A percentile compares a stretch with the other conserved stretches of the same genome.
phyloP scores from a whole-genome alignment of 1,284 basidiomycete species.

The Sutorius eximius region DNA sequence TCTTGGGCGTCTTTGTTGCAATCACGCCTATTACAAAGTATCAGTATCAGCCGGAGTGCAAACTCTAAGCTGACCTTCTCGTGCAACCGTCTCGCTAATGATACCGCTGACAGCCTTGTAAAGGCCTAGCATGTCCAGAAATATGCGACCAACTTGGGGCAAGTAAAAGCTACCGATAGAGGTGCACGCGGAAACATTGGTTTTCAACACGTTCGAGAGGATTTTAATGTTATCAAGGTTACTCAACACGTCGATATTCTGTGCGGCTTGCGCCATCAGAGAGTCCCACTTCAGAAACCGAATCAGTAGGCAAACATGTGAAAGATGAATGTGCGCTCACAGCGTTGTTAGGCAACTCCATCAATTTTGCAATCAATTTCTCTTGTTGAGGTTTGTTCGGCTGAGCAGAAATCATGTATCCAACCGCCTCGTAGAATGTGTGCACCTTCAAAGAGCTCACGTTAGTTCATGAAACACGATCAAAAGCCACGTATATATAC shows the following conservation, averaged over 20 bases:
- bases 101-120: conserved; percentile 99
- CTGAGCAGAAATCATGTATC: conserved; percentile 99
- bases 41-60: neutral
- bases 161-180: conserved; percentile 98
- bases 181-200: conserved; percentile 96
- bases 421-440: conserved; percentile 97
- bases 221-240: conserved; percentile 97
- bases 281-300: conserved; percentile 80
- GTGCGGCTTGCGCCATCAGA: conserved; percentile 93
- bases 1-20: conserved; percentile 97
- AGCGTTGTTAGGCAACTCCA: conserved; percentile 97
- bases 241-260: conserved; percentile 90
- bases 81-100: conserved; percentile 90
- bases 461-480: conserved; percentile 2
- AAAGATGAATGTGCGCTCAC: conserved; percentile 46
- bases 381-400: conserved; percentile 98
- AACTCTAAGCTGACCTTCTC: conserved; percentile 61
- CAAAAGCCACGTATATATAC: conserved; percentile 37
- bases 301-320: conserved; percentile 6
- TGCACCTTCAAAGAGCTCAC: conserved; percentile 61
- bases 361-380: conserved; percentile 90
- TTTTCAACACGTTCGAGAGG: conserved; percentile 95
- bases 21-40: conserved; percentile 62
- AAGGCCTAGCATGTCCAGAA: conserved; percentile 97
- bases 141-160: conserved; percentile 94